Conservation (phyloP, 2,329 filamentous ascomycete species). For the Trichoderma afroharzianum region DNA sequence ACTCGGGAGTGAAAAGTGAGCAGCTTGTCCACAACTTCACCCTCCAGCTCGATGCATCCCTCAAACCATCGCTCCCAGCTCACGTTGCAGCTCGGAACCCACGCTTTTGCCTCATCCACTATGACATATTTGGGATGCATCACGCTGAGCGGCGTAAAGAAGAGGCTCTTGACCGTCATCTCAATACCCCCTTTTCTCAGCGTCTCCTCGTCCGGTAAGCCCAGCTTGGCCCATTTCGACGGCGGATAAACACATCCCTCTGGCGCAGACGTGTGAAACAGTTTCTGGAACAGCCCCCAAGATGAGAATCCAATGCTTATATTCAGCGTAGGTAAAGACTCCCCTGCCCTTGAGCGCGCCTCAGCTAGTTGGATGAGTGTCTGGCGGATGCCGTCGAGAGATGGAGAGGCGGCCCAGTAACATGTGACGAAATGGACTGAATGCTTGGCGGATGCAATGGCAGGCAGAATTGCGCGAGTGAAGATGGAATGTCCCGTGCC, state of each 20-base stretch:
- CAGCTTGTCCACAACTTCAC: constrained; percentile 58
- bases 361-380: constrained; percentile 58
- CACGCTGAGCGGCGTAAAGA: constrained; percentile 77
- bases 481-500: constrained; percentile 59
- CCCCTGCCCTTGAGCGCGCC: constrained; percentile 28
- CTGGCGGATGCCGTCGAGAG: constrained; percentile 53
- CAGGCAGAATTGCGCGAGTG: constrained; percentile 53
- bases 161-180: constrained; percentile 70
- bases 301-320: constrained; percentile 77
- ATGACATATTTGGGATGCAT: constrained; percentile 84
- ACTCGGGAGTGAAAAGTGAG: constrained; percentile 63
- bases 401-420: constrained; percentile 71
- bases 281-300: constrained; percentile 66
- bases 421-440: constrained; percentile 77
- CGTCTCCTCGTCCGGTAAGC: constrained; percentile 54
- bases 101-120: constrained; percentile 62
- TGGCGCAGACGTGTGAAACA: constrained; percentile 64
- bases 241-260: constrained; percentile 60
- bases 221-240: constrained; percentile 59
- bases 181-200: constrained; percentile 59
- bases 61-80: constrained; percentile 90
- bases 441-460: constrained; percentile 55
- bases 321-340: constrained; percentile 40
- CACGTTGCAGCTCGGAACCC: constrained; percentile 77
- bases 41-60: constrained; percentile 65